Conservation (phyloP, 2,329 filamentous ascomycete species). For the Xylaria sp. region DNA sequence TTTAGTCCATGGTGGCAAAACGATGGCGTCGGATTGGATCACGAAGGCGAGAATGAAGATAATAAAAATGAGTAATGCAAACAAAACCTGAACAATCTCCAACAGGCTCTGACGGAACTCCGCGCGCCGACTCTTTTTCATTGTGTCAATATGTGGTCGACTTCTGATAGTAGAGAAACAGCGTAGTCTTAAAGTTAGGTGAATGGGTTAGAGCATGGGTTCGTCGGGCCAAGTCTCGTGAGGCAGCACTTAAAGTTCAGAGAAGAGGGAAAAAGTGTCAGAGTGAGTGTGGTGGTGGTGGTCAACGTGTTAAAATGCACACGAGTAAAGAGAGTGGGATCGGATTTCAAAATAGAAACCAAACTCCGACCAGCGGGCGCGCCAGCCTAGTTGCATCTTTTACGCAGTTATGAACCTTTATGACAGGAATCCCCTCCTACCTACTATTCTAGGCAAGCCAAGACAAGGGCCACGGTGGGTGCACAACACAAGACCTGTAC, state of each 20-base stretch:
- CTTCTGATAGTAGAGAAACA: background rate
- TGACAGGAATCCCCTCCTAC: conserved; percentile 16
- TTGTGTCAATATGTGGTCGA: conserved; percentile 18
- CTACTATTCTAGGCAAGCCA: conserved; percentile 27
- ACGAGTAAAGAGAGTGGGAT: conserved; percentile 16
- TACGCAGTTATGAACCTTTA: conserved; percentile 15
- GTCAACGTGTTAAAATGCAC: conserved; percentile 23
- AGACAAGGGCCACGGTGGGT: conserved; percentile 16
- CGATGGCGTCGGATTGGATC: conserved; percentile 34
- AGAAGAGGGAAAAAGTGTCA: conserved; percentile 10
- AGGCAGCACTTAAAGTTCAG: conserved; percentile 1
- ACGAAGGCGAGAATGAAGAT: conserved; percentile 39
- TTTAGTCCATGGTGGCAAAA: conserved; percentile 35
- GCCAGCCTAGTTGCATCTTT: conserved; percentile 9
- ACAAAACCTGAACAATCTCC: conserved; percentile 34
- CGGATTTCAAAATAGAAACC: conserved; percentile 35
- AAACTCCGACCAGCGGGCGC: conserved; percentile 10
- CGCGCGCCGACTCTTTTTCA: conserved; percentile 34
- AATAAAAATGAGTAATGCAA: conserved; percentile 35
- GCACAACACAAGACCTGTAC: conserved; percentile 17
- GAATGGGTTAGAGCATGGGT: background rate
- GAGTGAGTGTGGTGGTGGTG: conserved; percentile 5
- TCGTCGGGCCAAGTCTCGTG: background rate
- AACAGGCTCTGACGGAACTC: conserved; percentile 33
- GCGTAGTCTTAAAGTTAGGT: background rate